Evolutionary conservation across 83 land plant genomes (phyloP).

Genomic region (Picea mariana): DNA sequence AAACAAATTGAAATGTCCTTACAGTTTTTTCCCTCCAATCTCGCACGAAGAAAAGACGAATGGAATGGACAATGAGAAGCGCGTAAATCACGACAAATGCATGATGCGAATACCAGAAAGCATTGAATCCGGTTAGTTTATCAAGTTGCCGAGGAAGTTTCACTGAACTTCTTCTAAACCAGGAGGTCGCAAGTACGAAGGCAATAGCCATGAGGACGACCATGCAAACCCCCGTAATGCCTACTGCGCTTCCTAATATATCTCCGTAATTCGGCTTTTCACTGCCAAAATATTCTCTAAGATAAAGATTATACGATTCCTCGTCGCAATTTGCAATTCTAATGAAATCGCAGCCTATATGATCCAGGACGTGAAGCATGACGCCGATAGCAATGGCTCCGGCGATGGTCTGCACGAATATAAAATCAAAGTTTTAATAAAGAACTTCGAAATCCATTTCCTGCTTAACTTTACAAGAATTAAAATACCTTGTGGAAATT

Average conservation of each 20-base stretch:
- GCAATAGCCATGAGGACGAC: slow-evolving; percentile 73
- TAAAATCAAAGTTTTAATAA: background rate
- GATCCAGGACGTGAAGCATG: slow-evolving; percentile 49
- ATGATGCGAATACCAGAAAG: slow-evolving; percentile 90
- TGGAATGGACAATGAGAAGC: slow-evolving; percentile 60
- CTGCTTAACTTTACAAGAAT: background rate
- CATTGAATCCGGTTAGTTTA: slow-evolving; percentile 71
- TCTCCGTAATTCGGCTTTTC: slow-evolving; percentile 56
- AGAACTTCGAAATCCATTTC: background rate
- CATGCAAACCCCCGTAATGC: slow-evolving; percentile 64
- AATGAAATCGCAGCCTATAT: slow-evolving; percentile 79
- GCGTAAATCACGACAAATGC: slow-evolving; percentile 66
- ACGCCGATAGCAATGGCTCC: slow-evolving; percentile 57
- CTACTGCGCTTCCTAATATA: slow-evolving; percentile 62
- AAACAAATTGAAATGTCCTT: slow-evolving; percentile 6
- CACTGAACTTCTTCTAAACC: slow-evolving; percentile 56
- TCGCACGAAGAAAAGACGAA: slow-evolving; percentile 52
- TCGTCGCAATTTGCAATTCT: slow-evolving; percentile 52
- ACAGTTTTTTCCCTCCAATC: slow-evolving; percentile 75
- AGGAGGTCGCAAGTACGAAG: slow-evolving; percentile 59
- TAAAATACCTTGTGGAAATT: slow-evolving; percentile 60
- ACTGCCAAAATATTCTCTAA: slow-evolving; percentile 49
- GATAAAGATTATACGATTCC: slow-evolving; percentile 39
- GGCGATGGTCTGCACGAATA: slow-evolving; percentile 49
- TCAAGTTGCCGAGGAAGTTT: slow-evolving; percentile 46